Evolutionary conservation across 495 filamentous ascomycete genomes (phyloP), one percentile per base, ranked within the genome.

Genomic region (Aspergillus incahuasiensis): DNA sequence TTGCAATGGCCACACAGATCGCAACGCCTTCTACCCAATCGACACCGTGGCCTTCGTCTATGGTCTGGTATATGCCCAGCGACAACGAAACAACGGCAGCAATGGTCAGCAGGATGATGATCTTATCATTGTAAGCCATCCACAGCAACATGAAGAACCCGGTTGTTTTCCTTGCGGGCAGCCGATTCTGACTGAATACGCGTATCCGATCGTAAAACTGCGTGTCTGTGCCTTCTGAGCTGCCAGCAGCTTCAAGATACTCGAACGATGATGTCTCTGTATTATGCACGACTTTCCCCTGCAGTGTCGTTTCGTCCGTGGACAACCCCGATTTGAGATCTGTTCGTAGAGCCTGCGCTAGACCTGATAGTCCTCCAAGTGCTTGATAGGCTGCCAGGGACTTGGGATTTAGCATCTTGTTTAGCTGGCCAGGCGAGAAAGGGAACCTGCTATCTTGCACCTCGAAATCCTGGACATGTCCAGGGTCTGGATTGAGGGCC

Each of bases 71-170:
- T 3, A 91, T 76, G 18, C 88, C 88, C 46, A 91, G 71, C 32
- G 81, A 86, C 48, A 91, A 75, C 3, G 86, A 90, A 18, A 91
- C 74, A 30, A 89, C 68, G 9, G 87, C 88, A n/a, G 88, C 88
- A 32, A 81, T 75, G 12, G 86, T 88, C 48, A 91, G 73, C 16
- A 90, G 71, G 16, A 92, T 87, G 49, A 95, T 75, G 19, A 95
- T 87, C 57, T 90, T 90, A 71, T 95, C 90, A 63, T 92, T 90
- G 66, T 90, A 91, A 8, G 89, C 89, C 63, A 86, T 85, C 89
- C 89, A 95, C 65, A 92, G 85, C 32, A 92, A 60, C 61, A 85
- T 79, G 56, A 87, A 76, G 50, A 95, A 79, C 41, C 74, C 83
- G 54, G 89, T 87, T 25, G 86, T 81, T 62, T 91, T 87, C 65